Evolutionary conservation across 345 rosid genomes (phyloP), one percentile per base, ranked within the genome.

Genomic region (Pseudoturritis turrita): DNA sequence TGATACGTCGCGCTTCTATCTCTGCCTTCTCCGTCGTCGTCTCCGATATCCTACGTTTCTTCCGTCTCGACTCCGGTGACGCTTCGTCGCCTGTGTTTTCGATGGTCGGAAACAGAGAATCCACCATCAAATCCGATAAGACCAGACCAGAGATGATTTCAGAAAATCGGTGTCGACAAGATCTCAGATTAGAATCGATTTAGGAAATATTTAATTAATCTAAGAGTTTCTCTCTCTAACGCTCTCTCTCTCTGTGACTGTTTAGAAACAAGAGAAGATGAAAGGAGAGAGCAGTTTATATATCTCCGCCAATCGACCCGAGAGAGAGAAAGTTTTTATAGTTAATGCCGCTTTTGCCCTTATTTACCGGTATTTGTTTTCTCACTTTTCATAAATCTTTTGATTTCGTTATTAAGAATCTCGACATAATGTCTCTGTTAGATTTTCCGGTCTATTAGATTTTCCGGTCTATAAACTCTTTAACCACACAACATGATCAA

Each of bases 11-110:
- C n/a, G 64, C 31, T 14, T 65, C 54, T 15, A 13, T 5, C 39
- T 45, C 23, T 19, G 58, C 46, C 9, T 33, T 33, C 51, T 77
- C 65, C 12, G 28, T 50, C 5, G 18, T 17, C 4, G 37, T 54
- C 28, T 62, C 77, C 28, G 73, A 52, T 80, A 80, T 77, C 65
- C 79, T 80, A 29, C 81, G 85, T 62, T 79, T 92, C 82, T 86
- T 88, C 21, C 79, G 68, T 17, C 67, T 70, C 14, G 78, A 79
- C 53, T 85, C 86, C 1, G 57, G 22, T 15, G 82, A 79, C 67
- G 74, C 21, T 31, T 74, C 83, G 23, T 74, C 86, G 18, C 60
- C 35, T 51, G 58, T 68, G 6, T 59, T 53, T 51, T 87, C 77
- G 36, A 61, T 9, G 26, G 39, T 61, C n/a, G 79, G 65, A 9